These are phyloP conservation scores for Acer negundo DNA, from an alignment of 345 rosid genomes.

Conservation along the genomic window DNA sequence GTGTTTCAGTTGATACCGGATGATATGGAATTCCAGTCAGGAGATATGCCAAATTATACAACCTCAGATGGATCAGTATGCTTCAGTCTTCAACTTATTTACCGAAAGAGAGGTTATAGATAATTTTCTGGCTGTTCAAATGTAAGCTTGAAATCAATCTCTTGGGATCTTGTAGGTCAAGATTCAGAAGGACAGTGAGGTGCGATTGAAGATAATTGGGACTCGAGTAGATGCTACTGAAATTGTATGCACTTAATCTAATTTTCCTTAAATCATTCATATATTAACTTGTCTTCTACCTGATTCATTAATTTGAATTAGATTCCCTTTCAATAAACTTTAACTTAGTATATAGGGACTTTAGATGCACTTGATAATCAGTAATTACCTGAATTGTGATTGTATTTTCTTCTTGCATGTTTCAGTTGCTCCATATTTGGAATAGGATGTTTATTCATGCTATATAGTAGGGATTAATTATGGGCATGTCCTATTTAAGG, in stretches of 20 bases:
- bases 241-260: slow-evolving; percentile 50
- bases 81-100: slow-evolving; percentile 13
- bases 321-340: neutral
- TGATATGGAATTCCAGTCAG: slow-evolving; percentile 94
- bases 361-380: neutral
- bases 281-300: neutral
- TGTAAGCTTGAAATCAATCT: slow-evolving; percentile 8
- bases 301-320: neutral
- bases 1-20: slow-evolving; percentile 78
- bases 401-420: neutral
- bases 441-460: neutral
- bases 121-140: slow-evolving; percentile 2
- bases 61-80: slow-evolving; percentile 89
- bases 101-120: neutral
- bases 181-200: slow-evolving; percentile 94
- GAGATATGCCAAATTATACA: slow-evolving; percentile 91
- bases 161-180: slow-evolving; percentile 55
- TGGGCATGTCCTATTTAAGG: too few species aligned
- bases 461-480: neutral
- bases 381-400: neutral
- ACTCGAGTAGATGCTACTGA: slow-evolving; percentile 92
- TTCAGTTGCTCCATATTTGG: neutral
- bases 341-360: neutral
- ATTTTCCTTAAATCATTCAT: neutral
- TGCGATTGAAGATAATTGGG: slow-evolving; percentile 87